phyloP scores from a whole-genome alignment of 768 basidiomycete species.

The Xanthoconium purpureum region DNA sequence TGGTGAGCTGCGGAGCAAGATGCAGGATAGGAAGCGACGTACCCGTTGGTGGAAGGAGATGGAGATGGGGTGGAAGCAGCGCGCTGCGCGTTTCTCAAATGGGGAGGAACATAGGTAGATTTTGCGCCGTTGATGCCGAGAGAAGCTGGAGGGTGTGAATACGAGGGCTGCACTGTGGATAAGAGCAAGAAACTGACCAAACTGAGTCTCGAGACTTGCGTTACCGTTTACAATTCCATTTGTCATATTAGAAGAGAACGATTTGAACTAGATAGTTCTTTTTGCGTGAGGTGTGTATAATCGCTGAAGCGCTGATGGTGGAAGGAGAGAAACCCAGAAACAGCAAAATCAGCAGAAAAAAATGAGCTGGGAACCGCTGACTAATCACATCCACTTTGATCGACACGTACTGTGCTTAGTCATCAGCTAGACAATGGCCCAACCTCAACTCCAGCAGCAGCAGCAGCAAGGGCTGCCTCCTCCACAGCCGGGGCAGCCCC shows the following conservation, averaged over 20 bases:
- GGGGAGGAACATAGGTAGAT: constrained; percentile 87
- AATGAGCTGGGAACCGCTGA: constrained; percentile 29
- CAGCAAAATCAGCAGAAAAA: constrained; percentile 21
- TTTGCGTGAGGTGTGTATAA: constrained; percentile 24
- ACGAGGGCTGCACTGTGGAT: background rate
- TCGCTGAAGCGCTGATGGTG: constrained; percentile 26
- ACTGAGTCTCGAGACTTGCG: constrained; percentile 69
- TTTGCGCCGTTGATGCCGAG: constrained; percentile 67
- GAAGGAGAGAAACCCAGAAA: constrained; percentile 22
- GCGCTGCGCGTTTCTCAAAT: constrained; percentile 83
- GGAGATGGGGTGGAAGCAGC: constrained; percentile 57
- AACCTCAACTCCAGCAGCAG: constrained; percentile 60
- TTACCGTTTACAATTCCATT: constrained; percentile 86
- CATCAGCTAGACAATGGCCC: constrained; percentile 48
- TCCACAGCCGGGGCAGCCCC: constrained; percentile 33
- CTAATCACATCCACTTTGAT: constrained; percentile 4
- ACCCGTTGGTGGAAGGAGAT: constrained; percentile 49
- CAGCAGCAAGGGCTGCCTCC: constrained; percentile 41
- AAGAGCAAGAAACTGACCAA: constrained; percentile 46
- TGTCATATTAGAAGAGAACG: constrained; percentile 65
- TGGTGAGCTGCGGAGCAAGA: constrained; percentile 13
- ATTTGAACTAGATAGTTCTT: constrained; percentile 28
- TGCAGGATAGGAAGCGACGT: constrained; percentile 24
- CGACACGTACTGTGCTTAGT: constrained; percentile 2
- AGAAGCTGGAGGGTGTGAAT: constrained; percentile 47